phyloP scores from a whole-genome alignment of 768 basidiomycete species.

The Leccinum imitatum region DNA sequence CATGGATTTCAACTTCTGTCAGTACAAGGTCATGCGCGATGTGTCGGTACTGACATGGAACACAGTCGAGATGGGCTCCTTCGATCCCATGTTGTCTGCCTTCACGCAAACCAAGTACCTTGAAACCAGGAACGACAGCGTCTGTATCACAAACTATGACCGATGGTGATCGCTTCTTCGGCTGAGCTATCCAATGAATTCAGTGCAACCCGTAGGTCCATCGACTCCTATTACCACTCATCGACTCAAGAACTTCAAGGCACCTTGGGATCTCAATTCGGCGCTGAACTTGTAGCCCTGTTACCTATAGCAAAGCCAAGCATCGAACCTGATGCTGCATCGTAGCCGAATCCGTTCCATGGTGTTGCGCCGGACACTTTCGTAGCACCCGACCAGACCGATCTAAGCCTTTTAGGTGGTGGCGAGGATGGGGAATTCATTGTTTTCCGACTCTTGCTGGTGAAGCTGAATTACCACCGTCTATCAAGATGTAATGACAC shows the following conservation, averaged over 20 bases:
- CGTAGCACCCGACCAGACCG: slow-evolving; percentile 30
- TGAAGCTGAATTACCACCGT: slow-evolving; percentile 15
- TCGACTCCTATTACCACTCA: background rate
- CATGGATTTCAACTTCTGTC: slow-evolving; percentile 2
- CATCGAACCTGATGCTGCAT: slow-evolving; percentile 31
- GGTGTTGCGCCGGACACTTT: slow-evolving; percentile 37
- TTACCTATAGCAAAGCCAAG: slow-evolving; percentile 23
- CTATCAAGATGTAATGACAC: too few species aligned
- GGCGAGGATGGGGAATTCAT: slow-evolving; percentile 44
- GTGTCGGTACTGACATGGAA: background rate
- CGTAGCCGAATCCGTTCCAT: slow-evolving; percentile 38
- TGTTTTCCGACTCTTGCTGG: slow-evolving; percentile 49
- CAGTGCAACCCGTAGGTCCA: slow-evolving; percentile 28
- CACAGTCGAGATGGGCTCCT: slow-evolving; percentile 42
- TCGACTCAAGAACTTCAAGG: slow-evolving; percentile 7
- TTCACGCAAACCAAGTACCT: slow-evolving; percentile 46
- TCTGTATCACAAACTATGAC: slow-evolving; percentile 38
- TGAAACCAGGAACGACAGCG: slow-evolving; percentile 36
- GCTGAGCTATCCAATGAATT: slow-evolving; percentile 33
- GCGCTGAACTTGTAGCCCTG: slow-evolving; percentile 14
- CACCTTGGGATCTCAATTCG: slow-evolving; percentile 11
- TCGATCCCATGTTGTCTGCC: slow-evolving; percentile 43
- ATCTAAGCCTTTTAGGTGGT: slow-evolving; percentile 39
- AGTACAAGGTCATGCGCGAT: slow-evolving; percentile 29
- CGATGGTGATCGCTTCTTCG: slow-evolving; percentile 41